Conservation (phyloP, 257 asterid species). For the Solanum ahanhuiri region DNA sequence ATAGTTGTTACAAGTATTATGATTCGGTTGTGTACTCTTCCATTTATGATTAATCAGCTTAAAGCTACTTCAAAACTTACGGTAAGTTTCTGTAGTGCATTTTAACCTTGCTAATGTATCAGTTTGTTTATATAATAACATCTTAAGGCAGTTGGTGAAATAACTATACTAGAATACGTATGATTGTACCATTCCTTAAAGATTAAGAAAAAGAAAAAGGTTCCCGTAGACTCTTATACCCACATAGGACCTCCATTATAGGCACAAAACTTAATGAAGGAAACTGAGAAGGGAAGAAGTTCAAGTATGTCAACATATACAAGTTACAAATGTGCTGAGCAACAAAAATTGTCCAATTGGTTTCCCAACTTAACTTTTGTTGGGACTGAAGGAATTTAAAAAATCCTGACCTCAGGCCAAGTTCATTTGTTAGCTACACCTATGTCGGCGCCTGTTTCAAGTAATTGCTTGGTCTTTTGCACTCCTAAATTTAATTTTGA, state of each 20-base stretch:
- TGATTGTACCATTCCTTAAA: neutral
- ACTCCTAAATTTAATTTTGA: neutral
- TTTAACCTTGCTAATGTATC: neutral
- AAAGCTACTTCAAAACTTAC: conserved; percentile 65
- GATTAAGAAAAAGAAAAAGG: neutral
- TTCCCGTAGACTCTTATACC: neutral
- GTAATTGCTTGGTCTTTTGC: neutral
- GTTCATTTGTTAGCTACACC: neutral
- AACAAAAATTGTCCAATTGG: neutral
- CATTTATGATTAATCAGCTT: conserved; percentile 62
- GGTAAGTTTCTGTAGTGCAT: conserved; percentile 31
- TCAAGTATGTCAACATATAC: neutral
- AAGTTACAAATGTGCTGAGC: neutral
- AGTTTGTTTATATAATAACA: neutral
- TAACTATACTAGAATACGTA: neutral
- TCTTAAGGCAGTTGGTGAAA: neutral
- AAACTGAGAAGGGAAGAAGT: neutral
- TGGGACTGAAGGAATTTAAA: neutral
- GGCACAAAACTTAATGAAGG: neutral
- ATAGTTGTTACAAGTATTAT: conserved; percentile 49
- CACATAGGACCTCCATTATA: neutral
- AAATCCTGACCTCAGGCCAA: neutral
- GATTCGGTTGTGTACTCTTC: conserved; percentile 54
- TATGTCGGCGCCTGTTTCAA: neutral
- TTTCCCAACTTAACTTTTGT: neutral